Percentiles rank a stretch among this genome's conserved stretches.
Conservation (phyloP, 139 green algal genomes). For the Micractinium sp. region DNA sequence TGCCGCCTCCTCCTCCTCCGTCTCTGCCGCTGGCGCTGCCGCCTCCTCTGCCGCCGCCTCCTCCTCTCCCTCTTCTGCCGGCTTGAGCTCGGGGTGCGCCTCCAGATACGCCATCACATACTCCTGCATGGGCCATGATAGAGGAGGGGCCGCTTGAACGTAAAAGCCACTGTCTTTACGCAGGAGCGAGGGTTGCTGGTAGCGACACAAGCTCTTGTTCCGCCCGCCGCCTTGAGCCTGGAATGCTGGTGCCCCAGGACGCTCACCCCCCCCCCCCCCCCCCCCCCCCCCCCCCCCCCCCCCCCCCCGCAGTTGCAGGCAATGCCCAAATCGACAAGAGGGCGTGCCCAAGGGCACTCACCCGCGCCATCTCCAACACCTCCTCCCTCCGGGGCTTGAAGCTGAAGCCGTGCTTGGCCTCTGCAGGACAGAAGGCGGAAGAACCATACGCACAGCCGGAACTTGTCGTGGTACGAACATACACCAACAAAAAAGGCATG, state of each 20-base stretch:
- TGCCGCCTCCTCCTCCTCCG: not conserved
- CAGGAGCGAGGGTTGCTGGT: no score
- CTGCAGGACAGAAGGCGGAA: conserved; percentile 12
- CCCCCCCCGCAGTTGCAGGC: no score
- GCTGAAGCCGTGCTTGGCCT: conserved; percentile 35
- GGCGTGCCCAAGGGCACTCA: not conserved
- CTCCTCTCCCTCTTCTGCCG: not conserved
- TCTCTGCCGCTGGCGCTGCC: not conserved
- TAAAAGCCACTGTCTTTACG: no score
- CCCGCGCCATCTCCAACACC: conserved; percentile 13
- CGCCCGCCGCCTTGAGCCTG: no score
- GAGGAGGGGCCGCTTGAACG: not conserved
- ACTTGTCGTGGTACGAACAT: no score
- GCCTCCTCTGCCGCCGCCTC: not conserved
- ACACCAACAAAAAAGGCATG: not conserved
- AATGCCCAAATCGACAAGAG: not conserved
- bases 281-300: no score
- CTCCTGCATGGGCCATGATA: not conserved
- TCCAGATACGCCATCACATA: conserved; percentile 9
- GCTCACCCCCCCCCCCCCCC: no score
- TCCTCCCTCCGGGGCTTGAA: conserved; percentile 40
- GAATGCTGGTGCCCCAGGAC: no score
- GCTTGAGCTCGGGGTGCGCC: not conserved
- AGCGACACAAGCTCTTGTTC: no score
- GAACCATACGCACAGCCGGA: no score